Evolutionary conservation across 2,329 filamentous ascomycete genomes (phyloP), one percentile per base, ranked within the genome.

Genomic region (Stachybotrys chlorohalonatus): DNA sequence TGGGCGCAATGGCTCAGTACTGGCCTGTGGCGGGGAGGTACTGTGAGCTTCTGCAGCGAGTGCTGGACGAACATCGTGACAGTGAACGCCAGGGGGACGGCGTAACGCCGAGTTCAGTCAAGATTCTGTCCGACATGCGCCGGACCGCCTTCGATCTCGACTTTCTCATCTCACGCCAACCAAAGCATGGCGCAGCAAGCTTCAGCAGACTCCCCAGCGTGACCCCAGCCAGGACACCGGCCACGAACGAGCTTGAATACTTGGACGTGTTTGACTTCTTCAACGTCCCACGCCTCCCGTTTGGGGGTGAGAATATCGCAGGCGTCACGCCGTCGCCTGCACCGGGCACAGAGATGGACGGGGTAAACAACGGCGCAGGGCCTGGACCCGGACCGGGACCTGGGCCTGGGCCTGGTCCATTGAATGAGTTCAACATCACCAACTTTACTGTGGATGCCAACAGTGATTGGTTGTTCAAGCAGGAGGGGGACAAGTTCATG

Each of bases 191-290:
- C 54, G 59, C 65, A 31, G 60, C 62, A 53, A 68, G 64, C 1
- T 68, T 71, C 13, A 79, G 75, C 53, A 72, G 78, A 3, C 61
- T 80, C 49, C 73, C 77, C 3, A 81, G 76, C 60, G 71, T 75
- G 24, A 85, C 84, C 1, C 83, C 84, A 1, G 80, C 81, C 1
- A 80, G 83, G 58, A 87, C 85, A 32, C 88, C 89, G 1, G 87
- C 84, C 9, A 82, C 87, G 1, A 90, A 94, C 61, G 90, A 95
- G 64, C 75, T 96, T 4, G 92, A 95, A 67, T 95, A 95, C 66
- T 75, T 96, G 3, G 91, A 96, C 63, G 89, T 96, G 0, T 96
- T 96, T 67, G 90, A 94, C 62, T 96, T 95, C 66, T 96, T 96
- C 77, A 96, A 96, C 66, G 84, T 95, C 54, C 92, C 92, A 1